phyloP scores from a whole-genome alignment of 352 stramenopile species.

The Globisporangium echinulatum region DNA sequence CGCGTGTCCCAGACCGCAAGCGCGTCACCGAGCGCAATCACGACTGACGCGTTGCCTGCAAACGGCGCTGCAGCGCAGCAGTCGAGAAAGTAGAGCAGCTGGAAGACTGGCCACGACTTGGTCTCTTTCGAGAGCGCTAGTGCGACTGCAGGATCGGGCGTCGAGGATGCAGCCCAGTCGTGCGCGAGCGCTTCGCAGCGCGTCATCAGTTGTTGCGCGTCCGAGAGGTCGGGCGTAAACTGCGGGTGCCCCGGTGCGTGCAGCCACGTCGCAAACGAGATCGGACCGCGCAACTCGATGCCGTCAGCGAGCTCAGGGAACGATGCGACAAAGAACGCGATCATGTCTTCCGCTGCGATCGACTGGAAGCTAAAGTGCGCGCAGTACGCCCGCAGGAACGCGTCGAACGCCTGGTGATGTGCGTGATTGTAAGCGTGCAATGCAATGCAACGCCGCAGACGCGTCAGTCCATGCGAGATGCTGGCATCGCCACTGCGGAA shows the following conservation, averaged over 20 bases:
- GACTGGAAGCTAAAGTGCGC: slow-evolving; percentile 67
- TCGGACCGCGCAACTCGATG: slow-evolving; percentile 43
- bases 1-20: slow-evolving; percentile 47
- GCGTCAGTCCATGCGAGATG: too few species aligned
- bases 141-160: slow-evolving; percentile 33
- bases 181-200: slow-evolving; percentile 57
- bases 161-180: slow-evolving; percentile 45
- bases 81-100: slow-evolving; percentile 64
- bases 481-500: too few species aligned
- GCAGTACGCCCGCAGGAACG: slow-evolving; percentile 63
- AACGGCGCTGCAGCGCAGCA: slow-evolving; percentile 49
- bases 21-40: slow-evolving; percentile 42
- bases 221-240: slow-evolving; percentile 51
- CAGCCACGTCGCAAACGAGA: slow-evolving; percentile 66
- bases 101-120: slow-evolving; percentile 52
- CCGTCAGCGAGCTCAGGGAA: slow-evolving; percentile 55
- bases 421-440: background rate
- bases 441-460: too few species aligned
- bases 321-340: slow-evolving; percentile 57
- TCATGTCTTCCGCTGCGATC: slow-evolving; percentile 66
- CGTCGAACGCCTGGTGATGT: slow-evolving; percentile 43
- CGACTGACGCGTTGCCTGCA: slow-evolving; percentile 22
- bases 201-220: slow-evolving; percentile 67
- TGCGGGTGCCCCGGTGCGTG: slow-evolving; percentile 53
- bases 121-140: slow-evolving; percentile 53